Evolutionary conservation across 352 stramenopile species (phyloP).

Genomic region (Phytophthora rubi): DNA sequence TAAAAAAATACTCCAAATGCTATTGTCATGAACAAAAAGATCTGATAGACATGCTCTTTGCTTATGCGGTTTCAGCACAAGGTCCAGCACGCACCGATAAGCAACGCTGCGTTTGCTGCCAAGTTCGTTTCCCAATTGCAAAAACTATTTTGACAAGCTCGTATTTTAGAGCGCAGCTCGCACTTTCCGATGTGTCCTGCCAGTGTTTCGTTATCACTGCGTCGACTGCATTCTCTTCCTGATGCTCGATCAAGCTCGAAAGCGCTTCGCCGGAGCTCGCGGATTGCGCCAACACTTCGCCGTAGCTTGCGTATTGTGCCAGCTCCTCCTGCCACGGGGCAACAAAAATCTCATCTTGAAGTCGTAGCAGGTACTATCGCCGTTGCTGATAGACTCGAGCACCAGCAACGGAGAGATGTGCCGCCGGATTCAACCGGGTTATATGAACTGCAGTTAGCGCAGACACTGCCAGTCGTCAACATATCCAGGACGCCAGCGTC

Average conservation of each 20-base stretch:
- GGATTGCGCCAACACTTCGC: too few relatives aligned
- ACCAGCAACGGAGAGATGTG: not conserved
- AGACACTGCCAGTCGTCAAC: not conserved
- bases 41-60: too few relatives aligned
- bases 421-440: not conserved
- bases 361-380: not conserved
- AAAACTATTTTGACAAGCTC: conserved; percentile 4
- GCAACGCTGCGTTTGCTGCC: too few relatives aligned
- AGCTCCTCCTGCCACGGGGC: not conserved
- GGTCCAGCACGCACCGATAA: too few relatives aligned
- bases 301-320: not conserved
- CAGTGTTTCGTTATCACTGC: too few relatives aligned
- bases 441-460: conserved; percentile 7
- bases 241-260: conserved; percentile 3
- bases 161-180: not conserved
- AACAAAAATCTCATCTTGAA: not conserved
- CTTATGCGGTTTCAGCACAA: too few relatives aligned
- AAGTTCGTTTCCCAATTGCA: not conserved
- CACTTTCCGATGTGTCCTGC: not conserved
- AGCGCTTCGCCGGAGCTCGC: too few relatives aligned
- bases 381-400: not conserved
- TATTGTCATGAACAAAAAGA: too few relatives aligned
- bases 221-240: conserved; percentile 6
- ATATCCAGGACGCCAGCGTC: conserved; percentile 5
- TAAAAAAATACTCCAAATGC: too few relatives aligned